These are phyloP conservation scores for Breviolum minutum DNA, from an alignment of 73 alveolate genomes.

Conservation along the genomic window DNA sequence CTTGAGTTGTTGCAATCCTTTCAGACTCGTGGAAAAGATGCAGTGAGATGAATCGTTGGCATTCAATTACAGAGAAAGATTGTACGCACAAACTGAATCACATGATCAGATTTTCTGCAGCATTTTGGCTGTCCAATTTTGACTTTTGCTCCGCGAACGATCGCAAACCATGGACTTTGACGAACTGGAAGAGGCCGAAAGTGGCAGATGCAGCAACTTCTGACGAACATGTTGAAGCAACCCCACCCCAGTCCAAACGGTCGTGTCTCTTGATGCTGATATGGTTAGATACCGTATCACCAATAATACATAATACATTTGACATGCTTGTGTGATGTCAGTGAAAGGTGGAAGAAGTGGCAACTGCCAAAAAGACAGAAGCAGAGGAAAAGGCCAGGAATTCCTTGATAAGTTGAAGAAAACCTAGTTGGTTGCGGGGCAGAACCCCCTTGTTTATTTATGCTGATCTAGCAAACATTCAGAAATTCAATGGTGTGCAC, in stretches of 20 bases:
- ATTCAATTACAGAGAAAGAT: not conserved
- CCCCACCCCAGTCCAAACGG: too few relatives aligned
- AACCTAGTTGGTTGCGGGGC: too few relatives aligned
- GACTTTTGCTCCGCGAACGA: not conserved
- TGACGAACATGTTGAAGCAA: too few relatives aligned
- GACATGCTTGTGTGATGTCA: not conserved
- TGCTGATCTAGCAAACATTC: too few relatives aligned
- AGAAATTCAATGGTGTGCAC: too few relatives aligned
- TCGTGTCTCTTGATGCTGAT: too few relatives aligned
- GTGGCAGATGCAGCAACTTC: not conserved
- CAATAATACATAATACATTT: too few relatives aligned
- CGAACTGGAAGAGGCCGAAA: constrained; percentile 42
- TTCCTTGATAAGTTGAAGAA: too few relatives aligned
- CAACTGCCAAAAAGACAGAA: constrained; percentile 35
- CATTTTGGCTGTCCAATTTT: constrained; percentile 60
- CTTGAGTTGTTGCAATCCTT: too few relatives aligned
- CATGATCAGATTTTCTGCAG: not conserved
- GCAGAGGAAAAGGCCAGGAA: constrained; percentile 9
- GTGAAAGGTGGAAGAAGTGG: constrained; percentile 17
- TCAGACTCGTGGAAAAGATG: not conserved
- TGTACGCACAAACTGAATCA: too few relatives aligned
- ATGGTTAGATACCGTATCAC: too few relatives aligned
- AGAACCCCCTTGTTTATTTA: too few relatives aligned
- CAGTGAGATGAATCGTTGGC: not conserved
- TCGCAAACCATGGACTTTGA: constrained; percentile 48